Base-by-base conservation (phyloP, 345 rosid genomes). In the Sisymbrium altissimum region DNA sequence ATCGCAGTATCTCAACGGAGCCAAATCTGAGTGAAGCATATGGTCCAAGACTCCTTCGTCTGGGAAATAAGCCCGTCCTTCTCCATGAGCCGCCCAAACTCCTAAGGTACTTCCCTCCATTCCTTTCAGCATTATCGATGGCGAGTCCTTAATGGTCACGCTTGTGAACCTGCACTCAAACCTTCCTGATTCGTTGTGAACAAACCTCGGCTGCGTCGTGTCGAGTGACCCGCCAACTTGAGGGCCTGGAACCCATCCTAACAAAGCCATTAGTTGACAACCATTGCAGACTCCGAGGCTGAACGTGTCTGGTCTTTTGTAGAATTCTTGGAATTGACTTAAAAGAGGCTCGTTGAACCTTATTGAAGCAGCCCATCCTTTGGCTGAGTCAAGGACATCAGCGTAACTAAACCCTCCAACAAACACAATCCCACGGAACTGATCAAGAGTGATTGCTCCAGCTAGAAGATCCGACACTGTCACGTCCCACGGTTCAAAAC, bases 351-450 rank as follows among this genome's bases (percentile, higher is more conserved):
- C 75, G 46, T 88, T 94, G 85, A 91, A 91, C 14, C 90, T 81
- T 49, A 91, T 89, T 21, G 98, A 94, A 65, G 95, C 98, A 74
- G 97, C 87, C 98, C 98, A 94, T 64, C 98, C 98, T 83, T 94
- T 91, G 10, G 98, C 95, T 57, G 98, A 94, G 80, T 89, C 93
- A 3, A 94, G 96, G 35, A 94, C 97, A 61, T 94, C 96, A 0
- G 95, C 97, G 66, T 91, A 94, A 71, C 97, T 94, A 72, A 94
- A 94, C 27, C 97, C 96, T 60, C 98, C 98, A 54, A 91, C 98
- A 77, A 94, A 94, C 57, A 84, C 93, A 35, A 94, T 78, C 62
- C 98, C 98, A 18, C 83, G 84, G 81, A 89, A 91, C 52, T 89
- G 90, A 33, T 65, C 68, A 68, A 94, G 84, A 68, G 90, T 83